A percentile compares a stretch with the other conserved stretches of the same genome.
These are phyloP conservation scores for Suillus occidentalis DNA, from an alignment of 768 basidiomycete species.

Conservation along the genomic window DNA sequence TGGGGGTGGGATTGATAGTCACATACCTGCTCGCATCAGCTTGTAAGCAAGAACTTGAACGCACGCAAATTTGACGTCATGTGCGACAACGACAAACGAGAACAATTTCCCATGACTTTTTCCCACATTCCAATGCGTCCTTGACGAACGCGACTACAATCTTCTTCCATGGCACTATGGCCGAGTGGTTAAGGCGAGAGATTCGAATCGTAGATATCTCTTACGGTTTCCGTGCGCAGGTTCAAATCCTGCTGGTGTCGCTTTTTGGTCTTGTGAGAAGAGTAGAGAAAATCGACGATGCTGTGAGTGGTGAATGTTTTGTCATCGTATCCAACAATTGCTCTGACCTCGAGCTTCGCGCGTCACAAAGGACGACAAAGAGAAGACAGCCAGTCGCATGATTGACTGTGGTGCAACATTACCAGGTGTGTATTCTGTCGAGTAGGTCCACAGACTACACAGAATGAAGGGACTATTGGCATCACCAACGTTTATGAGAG, in stretches of 20 bases:
- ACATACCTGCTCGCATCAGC: neutral
- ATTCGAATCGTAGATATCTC: slow-evolving; percentile 5
- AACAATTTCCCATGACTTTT: too few relatives aligned
- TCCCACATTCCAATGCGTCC: neutral
- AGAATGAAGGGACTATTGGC: neutral
- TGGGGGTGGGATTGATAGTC: neutral
- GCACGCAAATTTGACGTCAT: too few relatives aligned
- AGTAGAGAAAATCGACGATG: neutral
- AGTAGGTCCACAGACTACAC: neutral
- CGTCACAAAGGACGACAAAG: too few relatives aligned
- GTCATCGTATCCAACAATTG: neutral
- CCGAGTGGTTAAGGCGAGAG: slow-evolving; percentile 9
- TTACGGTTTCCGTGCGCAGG: slow-evolving; percentile 9
- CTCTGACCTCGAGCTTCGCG: neutral
- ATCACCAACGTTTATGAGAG: too few relatives aligned
- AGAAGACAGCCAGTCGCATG: too few relatives aligned
- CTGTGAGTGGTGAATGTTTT: neutral
- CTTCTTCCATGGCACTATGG: neutral
- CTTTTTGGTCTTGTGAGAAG: neutral
- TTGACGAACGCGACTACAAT: neutral
- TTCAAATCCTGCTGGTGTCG: slow-evolving; percentile 9
- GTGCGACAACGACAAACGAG: too few relatives aligned
- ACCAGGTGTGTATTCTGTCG: too few relatives aligned
- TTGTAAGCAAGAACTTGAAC: neutral
- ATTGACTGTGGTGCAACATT: too few relatives aligned